These are phyloP conservation scores for Leccinellum luteum DNA, from an alignment of 768 basidiomycete genomes.

Conservation along the genomic window DNA sequence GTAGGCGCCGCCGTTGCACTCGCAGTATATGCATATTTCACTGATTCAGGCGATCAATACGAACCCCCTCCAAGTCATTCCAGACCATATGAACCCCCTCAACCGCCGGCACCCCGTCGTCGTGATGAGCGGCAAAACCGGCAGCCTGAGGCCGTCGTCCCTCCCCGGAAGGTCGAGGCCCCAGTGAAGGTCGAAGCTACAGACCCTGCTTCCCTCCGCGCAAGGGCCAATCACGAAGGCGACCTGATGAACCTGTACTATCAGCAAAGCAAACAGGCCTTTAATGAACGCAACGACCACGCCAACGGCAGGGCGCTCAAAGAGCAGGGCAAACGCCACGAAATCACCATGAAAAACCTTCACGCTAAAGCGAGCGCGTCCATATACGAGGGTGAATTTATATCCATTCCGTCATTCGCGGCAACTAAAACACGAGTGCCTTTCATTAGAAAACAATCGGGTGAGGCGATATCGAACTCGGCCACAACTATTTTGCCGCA, in stretches of 20 bases:
- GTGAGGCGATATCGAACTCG: conserved; percentile 29
- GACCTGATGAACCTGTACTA: conserved; percentile 69
- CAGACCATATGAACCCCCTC: neutral
- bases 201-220: conserved; percentile 64
- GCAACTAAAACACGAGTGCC: neutral
- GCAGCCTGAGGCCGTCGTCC: neutral
- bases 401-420: conserved; percentile 11
- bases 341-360: conserved; percentile 67
- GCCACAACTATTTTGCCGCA: neutral
- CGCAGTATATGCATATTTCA: conserved; percentile 9
- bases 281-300: conserved; percentile 65
- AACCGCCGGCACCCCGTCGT: neutral
- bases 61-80: neutral
- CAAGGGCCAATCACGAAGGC: conserved; percentile 73
- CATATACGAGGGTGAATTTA: conserved; percentile 62
- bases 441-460: conserved; percentile 67
- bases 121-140: conserved; percentile 9
- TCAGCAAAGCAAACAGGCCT: conserved; percentile 70
- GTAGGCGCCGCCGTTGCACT: conserved; percentile 10
- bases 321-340: conserved; percentile 74
- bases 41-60: conserved; percentile 1
- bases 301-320: conserved; percentile 79
- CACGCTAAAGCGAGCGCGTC: conserved; percentile 80
- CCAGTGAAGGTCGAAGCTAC: neutral
- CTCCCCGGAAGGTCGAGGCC: neutral